Evolutionary conservation across 2,329 filamentous ascomycete genomes (phyloP).

Genomic region (Hypoxylon sp.): DNA sequence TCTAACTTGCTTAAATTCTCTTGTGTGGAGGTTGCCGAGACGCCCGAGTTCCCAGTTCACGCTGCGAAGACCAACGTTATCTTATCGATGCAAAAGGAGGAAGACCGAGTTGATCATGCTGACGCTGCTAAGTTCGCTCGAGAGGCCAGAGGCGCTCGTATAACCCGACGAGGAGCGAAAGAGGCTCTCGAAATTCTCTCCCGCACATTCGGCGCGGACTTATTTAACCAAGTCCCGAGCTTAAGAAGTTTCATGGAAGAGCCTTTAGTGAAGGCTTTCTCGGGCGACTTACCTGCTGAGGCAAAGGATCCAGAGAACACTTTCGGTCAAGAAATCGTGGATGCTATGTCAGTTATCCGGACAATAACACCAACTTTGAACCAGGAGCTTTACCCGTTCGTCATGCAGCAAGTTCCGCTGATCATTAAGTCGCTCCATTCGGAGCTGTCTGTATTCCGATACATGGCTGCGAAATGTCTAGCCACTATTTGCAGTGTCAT

Average conservation of each 20-base stretch:
- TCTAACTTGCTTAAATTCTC: constrained; percentile 97
- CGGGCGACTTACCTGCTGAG: constrained; percentile 77
- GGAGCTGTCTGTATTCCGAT: constrained; percentile 90
- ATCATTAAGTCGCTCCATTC: constrained; percentile 91
- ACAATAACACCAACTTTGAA: constrained; percentile 94
- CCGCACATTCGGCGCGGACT: constrained; percentile 79
- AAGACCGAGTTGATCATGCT: constrained; percentile 91
- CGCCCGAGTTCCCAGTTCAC: constrained; percentile 92
- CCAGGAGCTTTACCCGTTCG: constrained; percentile 79
- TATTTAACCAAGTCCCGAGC: constrained; percentile 89
- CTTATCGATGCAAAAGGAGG: constrained; percentile 95
- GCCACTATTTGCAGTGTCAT: constrained; percentile 98
- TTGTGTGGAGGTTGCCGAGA: constrained; percentile 97
- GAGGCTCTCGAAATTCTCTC: constrained; percentile 92
- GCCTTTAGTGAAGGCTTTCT: constrained; percentile 82
- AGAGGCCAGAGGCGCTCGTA: constrained; percentile 89
- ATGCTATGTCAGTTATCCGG: constrained; percentile 92
- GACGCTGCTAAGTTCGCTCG: constrained; percentile 91
- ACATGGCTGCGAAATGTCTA: constrained; percentile 97
- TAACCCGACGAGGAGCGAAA: constrained; percentile 93
- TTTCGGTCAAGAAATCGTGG: constrained; percentile 92
- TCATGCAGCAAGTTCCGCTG: constrained; percentile 86
- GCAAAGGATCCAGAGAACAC: constrained; percentile 80
- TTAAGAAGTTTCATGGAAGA: constrained; percentile 85
- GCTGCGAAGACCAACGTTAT: constrained; percentile 84